phyloP scores from a whole-genome alignment of 768 basidiomycete species.

The Mycena venus region DNA sequence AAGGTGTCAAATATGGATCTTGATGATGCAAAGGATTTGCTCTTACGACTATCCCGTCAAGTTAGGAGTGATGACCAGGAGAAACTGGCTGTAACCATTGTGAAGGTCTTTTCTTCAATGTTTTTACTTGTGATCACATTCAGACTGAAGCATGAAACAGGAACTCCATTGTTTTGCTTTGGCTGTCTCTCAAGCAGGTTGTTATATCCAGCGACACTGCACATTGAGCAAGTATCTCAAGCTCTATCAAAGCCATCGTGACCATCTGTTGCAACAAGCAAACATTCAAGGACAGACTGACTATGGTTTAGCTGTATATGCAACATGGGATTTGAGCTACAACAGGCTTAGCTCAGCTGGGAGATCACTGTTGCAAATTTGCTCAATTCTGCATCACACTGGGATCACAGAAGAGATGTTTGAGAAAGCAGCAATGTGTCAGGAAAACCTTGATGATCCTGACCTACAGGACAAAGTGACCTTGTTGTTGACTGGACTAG shows the following conservation, averaged over 20 bases:
- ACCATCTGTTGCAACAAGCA: neutral
- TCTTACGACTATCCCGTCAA: neutral
- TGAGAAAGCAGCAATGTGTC: neutral
- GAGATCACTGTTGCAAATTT: neutral
- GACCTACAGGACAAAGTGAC: neutral
- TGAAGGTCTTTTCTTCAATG: neutral
- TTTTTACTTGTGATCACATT: neutral
- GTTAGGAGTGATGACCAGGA: too few species aligned
- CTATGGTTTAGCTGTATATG: neutral
- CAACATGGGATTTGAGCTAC: neutral
- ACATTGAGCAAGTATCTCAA: neutral
- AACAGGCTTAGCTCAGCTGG: neutral
- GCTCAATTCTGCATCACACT: neutral
- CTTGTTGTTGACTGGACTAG: neutral
- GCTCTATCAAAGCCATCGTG: neutral
- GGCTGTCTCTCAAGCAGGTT: neutral
- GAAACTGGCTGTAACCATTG: neutral
- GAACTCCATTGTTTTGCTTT: conserved; percentile 1
- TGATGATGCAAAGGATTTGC: neutral
- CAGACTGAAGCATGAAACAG: neutral
- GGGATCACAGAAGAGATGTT: neutral
- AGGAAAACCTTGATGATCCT: neutral
- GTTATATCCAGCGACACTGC: neutral
- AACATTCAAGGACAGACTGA: neutral
- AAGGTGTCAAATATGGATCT: neutral